Evolutionary conservation across 2,329 filamentous ascomycete species (phyloP).

Genomic region (Penicillium sp.): DNA sequence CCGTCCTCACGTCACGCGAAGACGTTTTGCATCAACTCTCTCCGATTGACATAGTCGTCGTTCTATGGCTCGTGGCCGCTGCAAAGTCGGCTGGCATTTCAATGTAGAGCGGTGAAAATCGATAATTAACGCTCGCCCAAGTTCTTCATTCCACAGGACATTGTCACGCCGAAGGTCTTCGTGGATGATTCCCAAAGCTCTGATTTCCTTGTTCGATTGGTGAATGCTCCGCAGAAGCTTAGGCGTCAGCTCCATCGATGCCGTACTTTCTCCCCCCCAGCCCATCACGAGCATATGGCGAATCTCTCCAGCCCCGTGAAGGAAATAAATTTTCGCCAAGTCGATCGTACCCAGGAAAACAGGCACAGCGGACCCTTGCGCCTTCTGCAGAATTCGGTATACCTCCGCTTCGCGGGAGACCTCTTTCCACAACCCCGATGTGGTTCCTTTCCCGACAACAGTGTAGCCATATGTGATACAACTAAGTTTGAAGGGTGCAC

Average conservation of each 20-base stretch:
- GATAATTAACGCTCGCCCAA: constrained; percentile 10
- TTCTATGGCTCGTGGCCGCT: constrained; percentile 1
- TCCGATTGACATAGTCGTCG: constrained; percentile 5
- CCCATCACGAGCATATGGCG: constrained; percentile 38
- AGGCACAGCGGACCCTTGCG: constrained; percentile 17
- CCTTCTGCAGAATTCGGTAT: constrained; percentile 12
- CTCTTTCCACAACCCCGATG: constrained; percentile 13
- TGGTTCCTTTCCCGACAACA: constrained; percentile 39
- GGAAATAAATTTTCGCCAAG: constrained; percentile 31
- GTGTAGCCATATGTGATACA: constrained; percentile 32
- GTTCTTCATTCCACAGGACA: constrained; percentile 9
- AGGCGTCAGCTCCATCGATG: background rate
- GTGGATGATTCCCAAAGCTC: constrained; percentile 5
- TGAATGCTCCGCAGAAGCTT: background rate
- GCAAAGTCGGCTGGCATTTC: background rate
- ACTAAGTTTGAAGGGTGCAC: constrained; percentile 36
- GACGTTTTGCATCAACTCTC: constrained; percentile 1
- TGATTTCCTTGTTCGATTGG: background rate
- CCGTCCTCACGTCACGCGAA: background rate
- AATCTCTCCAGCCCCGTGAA: constrained; percentile 34
- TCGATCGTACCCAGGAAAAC: constrained; percentile 20
- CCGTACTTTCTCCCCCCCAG: constrained; percentile 21
- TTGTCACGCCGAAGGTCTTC: constrained; percentile 12
- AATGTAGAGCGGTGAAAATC: constrained; percentile 7
- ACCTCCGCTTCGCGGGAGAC: constrained; percentile 16